Percentiles rank a stretch among this genome's conserved stretches.
phyloP scores from a whole-genome alignment of 164 flowering plant species.

The Akebia trifoliata region DNA sequence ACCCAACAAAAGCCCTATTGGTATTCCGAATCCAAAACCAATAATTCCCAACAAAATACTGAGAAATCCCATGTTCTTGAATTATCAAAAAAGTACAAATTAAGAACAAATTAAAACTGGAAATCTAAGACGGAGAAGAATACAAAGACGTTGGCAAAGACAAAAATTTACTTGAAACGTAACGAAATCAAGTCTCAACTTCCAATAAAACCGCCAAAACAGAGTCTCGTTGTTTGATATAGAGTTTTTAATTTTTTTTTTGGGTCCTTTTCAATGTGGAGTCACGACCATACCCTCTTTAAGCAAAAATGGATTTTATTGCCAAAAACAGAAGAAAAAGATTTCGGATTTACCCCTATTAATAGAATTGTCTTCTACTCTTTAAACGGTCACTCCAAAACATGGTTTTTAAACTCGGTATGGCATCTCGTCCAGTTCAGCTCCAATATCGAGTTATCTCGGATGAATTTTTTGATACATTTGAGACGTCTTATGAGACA shows the following conservation, averaged over 20 bases:
- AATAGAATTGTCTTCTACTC: too few relatives aligned
- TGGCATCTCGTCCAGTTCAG: too few relatives aligned
- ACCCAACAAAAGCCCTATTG: slow-evolving; percentile 42
- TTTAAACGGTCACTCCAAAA: too few relatives aligned
- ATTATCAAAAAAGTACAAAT: background rate
- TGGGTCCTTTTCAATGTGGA: background rate
- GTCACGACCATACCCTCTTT: too few relatives aligned
- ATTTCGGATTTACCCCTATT: too few relatives aligned
- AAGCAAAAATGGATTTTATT: too few relatives aligned
- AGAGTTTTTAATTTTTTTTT: background rate
- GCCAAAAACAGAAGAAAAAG: too few relatives aligned
- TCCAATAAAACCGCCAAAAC: slow-evolving; percentile 1
- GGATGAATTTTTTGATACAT: too few relatives aligned
- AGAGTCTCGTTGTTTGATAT: background rate
- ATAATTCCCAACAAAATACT: slow-evolving; percentile 32
- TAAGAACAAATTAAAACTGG: background rate
- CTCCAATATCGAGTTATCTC: too few relatives aligned
- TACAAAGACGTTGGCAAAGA: background rate
- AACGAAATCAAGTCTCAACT: background rate
- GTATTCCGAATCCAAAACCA: slow-evolving; percentile 43
- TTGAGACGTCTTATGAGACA: too few relatives aligned
- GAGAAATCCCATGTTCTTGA: slow-evolving; percentile 34
- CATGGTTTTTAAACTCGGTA: too few relatives aligned
- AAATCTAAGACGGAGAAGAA: background rate
- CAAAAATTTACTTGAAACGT: background rate